phyloP scores from a whole-genome alignment of 352 stramenopile species.

The Elongisporangium prolatum region DNA sequence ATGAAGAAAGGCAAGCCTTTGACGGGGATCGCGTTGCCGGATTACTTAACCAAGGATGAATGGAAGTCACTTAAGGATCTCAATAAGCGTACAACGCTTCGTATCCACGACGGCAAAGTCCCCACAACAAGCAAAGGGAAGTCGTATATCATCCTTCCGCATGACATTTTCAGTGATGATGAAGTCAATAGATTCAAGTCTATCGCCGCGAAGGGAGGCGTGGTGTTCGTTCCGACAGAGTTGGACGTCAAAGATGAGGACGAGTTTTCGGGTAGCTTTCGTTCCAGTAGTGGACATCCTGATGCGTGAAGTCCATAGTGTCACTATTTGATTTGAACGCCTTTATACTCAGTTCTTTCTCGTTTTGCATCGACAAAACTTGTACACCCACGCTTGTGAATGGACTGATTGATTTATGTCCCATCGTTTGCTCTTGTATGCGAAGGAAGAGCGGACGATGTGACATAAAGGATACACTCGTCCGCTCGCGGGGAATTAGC shows the following conservation, averaged over 20 bases:
- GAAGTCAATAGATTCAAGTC: conserved; percentile 8
- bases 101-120: conserved; percentile 15
- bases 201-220: conserved; percentile 5
- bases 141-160: conserved; percentile 9
- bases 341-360: no score
- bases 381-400: no score
- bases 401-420: no score
- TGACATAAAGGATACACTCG: no score
- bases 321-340: no score
- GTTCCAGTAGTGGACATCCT: no score
- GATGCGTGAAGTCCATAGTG: no score
- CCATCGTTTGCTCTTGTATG: no score
- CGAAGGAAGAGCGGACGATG: no score
- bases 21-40: conserved; percentile 1
- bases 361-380: no score
- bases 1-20: conserved; percentile 7
- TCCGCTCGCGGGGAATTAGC: no score
- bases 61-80: conserved; percentile 6
- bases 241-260: conserved; percentile 14
- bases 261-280: conserved; percentile 3
- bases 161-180: conserved; percentile 6
- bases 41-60: conserved; percentile 8
- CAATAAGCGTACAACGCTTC: conserved; percentile 5
- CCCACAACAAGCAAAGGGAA: conserved; percentile 14
- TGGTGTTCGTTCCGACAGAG: conserved; percentile 3